A percentile compares a stretch with the other conserved stretches of the same genome.
These are phyloP conservation scores for Calonectria crousiana DNA, from an alignment of 2,329 filamentous ascomycete species.

Conservation along the genomic window DNA sequence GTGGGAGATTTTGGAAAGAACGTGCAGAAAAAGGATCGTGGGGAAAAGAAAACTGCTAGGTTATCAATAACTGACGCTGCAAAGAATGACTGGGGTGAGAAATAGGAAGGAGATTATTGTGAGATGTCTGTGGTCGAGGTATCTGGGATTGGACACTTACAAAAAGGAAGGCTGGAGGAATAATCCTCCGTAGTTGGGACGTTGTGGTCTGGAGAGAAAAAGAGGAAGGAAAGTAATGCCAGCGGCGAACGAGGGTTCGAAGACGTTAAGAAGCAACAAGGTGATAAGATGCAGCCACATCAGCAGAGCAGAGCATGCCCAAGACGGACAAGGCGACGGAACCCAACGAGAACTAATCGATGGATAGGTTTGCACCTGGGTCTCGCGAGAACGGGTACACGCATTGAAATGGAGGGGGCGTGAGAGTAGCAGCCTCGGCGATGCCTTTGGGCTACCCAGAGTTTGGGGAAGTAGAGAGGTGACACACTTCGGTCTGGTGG, in stretches of 20 bases:
- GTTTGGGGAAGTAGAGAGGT: neutral
- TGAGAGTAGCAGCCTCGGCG: neutral
- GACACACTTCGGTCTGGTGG: neutral
- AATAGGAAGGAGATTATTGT: neutral
- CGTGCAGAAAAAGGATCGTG: conserved; percentile 11
- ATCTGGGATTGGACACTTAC: conserved; percentile 8
- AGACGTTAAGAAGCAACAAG: conserved; percentile 23
- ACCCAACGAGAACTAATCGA: conserved; percentile 21
- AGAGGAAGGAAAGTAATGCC: neutral
- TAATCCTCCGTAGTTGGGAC: conserved; percentile 25
- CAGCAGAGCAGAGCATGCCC: conserved; percentile 20
- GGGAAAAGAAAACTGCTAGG: neutral
- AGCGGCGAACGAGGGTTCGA: conserved; percentile 30
- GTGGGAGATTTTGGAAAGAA: neutral
- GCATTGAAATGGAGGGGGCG: neutral
- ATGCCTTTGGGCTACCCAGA: neutral
- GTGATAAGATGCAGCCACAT: conserved; percentile 28
- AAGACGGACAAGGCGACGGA: conserved; percentile 34
- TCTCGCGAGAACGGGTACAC: neutral
- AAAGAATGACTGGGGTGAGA: neutral
- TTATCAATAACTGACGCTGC: neutral
- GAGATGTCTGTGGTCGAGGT: neutral
- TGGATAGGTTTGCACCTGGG: conserved; percentile 21
- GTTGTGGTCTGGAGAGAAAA: conserved; percentile 20
- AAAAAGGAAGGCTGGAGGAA: conserved; percentile 12